These are phyloP conservation scores for Macrophomina pseudophaseolina DNA, from an alignment of 2,329 filamentous ascomycete genomes.

Conservation along the genomic window DNA sequence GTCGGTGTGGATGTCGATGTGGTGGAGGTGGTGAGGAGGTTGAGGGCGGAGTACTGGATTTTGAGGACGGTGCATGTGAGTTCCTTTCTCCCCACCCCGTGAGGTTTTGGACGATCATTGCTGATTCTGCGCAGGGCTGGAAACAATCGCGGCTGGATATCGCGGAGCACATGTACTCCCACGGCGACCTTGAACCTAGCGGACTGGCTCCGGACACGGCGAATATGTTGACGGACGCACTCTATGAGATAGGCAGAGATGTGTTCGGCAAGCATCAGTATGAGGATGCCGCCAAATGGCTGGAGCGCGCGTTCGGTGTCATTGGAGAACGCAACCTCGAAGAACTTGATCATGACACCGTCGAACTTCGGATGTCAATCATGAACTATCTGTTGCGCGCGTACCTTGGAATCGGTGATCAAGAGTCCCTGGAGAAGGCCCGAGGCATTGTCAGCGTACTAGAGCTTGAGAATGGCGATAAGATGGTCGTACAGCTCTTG, in stretches of 20 bases:
- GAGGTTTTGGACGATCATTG: neutral
- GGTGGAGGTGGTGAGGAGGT: conserved; percentile 40
- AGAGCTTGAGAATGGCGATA: conserved; percentile 66
- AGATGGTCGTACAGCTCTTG: conserved; percentile 69
- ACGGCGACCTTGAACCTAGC: conserved; percentile 58
- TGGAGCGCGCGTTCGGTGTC: conserved; percentile 68
- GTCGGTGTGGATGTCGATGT: conserved; percentile 30
- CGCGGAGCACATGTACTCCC: conserved; percentile 77
- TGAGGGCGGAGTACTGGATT: conserved; percentile 68
- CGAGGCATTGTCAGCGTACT: conserved; percentile 64
- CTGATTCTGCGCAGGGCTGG: conserved; percentile 65
- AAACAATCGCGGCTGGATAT: conserved; percentile 74
- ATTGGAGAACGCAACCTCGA: conserved; percentile 63
- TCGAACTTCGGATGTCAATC: conserved; percentile 69
- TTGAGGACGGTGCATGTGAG: conserved; percentile 70
- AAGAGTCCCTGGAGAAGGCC: conserved; percentile 58
- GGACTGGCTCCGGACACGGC: conserved; percentile 42
- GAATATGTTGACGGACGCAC: conserved; percentile 69
- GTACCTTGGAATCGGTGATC: conserved; percentile 55
- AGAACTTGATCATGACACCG: conserved; percentile 61
- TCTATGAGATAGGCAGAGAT: conserved; percentile 74
- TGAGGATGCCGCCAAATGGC: conserved; percentile 69
- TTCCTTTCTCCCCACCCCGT: neutral
- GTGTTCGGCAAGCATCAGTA: conserved; percentile 60
- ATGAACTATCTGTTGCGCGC: conserved; percentile 67